Percentiles rank a stretch among this genome's conserved stretches.
These are phyloP conservation scores for Debaryomyces nepalensis DNA, from an alignment of 1,139 yeast genomes.

Conservation along the genomic window DNA sequence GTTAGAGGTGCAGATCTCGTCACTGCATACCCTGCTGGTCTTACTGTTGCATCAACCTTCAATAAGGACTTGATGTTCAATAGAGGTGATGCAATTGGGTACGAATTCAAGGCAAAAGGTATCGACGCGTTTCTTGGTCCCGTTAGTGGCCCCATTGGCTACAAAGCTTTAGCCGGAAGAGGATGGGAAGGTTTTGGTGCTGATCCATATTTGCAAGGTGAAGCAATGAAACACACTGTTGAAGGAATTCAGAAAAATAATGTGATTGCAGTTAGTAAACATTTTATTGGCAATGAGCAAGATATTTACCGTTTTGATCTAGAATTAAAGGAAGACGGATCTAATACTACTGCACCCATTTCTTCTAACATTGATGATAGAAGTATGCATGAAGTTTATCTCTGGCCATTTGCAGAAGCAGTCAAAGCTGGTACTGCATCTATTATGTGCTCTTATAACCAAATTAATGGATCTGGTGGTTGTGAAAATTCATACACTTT, in stretches of 20 bases:
- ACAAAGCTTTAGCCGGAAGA: slow-evolving; percentile 8
- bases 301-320: slow-evolving; percentile 14
- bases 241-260: slow-evolving; percentile 11
- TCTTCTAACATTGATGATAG: slow-evolving; percentile 11
- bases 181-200: slow-evolving; percentile 12
- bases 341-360: slow-evolving; percentile 1
- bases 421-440: slow-evolving; percentile 12
- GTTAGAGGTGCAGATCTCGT: slow-evolving; percentile 9
- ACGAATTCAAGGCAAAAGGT: slow-evolving; percentile 10
- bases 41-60: slow-evolving; percentile 7
- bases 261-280: slow-evolving; percentile 8
- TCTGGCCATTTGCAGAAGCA: slow-evolving; percentile 12
- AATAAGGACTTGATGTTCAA: slow-evolving; percentile 2
- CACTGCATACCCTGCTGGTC: slow-evolving; percentile 9
- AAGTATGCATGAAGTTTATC: slow-evolving; percentile 11
- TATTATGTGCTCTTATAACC: slow-evolving; percentile 10
- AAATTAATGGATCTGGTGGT: slow-evolving; percentile 6
- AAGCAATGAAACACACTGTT: slow-evolving; percentile 6
- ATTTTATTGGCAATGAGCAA: slow-evolving; percentile 12
- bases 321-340: slow-evolving; percentile 6
- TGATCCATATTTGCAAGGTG: slow-evolving; percentile 11
- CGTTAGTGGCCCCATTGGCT: slow-evolving; percentile 12
- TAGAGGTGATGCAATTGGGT: slow-evolving; percentile 8
- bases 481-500: slow-evolving; percentile 7
- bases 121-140: slow-evolving; percentile 10